A percentile compares a stretch with the other conserved stretches of the same genome.
Conservation (phyloP, 139 green algal genomes). For the Ettlia oleoabundans region DNA sequence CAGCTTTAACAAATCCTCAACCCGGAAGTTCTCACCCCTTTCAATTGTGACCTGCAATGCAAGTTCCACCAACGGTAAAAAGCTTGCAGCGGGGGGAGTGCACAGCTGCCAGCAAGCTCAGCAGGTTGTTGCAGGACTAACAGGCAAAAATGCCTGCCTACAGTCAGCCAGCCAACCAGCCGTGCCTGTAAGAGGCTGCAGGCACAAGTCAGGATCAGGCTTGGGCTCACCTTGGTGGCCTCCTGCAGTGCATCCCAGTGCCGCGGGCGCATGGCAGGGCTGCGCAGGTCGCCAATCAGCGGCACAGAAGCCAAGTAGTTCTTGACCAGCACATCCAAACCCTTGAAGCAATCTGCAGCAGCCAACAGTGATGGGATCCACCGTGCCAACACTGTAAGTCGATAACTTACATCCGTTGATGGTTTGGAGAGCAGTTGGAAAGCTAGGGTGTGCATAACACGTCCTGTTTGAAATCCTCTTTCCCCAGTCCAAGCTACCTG, state of each 20-base stretch:
- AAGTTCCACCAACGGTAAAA: neutral
- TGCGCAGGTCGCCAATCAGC: conserved; percentile 86
- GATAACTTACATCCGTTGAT: too few relatives aligned
- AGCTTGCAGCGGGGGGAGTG: neutral
- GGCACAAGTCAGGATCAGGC: neutral
- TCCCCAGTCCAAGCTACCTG: too few relatives aligned
- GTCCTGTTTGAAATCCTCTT: neutral
- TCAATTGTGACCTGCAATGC: conserved; percentile 45
- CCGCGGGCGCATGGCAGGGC: conserved; percentile 88
- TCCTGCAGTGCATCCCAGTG: conserved; percentile 88
- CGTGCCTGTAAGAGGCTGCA: neutral
- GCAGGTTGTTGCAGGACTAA: neutral
- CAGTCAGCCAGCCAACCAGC: neutral
- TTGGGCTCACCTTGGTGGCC: conserved; percentile 12
- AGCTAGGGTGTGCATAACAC: neutral
- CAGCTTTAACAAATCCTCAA: conserved; percentile 84
- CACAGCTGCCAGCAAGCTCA: too few relatives aligned
- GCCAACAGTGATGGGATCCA: neutral
- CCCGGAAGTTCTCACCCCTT: conserved; percentile 84
- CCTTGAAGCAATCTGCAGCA: conserved; percentile 71
- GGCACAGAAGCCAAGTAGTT: conserved; percentile 86
- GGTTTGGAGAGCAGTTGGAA: neutral
- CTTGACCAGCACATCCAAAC: conserved; percentile 81
- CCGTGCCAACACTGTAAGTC: too few relatives aligned
- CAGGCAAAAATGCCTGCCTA: neutral